These are phyloP conservation scores for Oryza glaberrima DNA, from an alignment of 176 grass and related monocot species.

Conservation along the genomic window DNA sequence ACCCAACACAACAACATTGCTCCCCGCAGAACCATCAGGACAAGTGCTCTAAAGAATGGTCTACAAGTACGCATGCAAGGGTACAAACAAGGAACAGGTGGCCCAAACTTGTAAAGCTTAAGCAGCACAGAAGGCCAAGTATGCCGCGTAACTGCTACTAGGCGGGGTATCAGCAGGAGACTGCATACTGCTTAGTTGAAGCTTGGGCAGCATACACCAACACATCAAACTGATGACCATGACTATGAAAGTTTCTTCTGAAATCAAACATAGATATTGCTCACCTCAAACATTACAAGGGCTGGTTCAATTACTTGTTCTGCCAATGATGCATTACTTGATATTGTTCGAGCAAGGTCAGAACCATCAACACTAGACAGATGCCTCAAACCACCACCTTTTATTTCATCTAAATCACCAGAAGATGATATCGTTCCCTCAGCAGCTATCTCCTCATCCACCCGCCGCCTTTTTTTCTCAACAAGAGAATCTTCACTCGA, in stretches of 20 bases:
- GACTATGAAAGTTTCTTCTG: conserved; percentile 12
- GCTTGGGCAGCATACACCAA: neutral
- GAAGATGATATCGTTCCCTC: conserved; percentile 71
- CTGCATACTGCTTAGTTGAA: neutral
- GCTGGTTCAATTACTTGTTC: conserved; percentile 96
- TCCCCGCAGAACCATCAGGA: neutral
- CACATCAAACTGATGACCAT: conserved; percentile 9
- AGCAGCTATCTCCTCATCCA: conserved; percentile 67
- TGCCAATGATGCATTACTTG: conserved; percentile 89
- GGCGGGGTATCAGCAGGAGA: neutral
- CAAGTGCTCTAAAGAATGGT: neutral
- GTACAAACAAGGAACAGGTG: neutral
- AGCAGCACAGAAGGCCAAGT: neutral
- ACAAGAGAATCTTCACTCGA: conserved; percentile 55
- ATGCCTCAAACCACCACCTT: conserved; percentile 58
- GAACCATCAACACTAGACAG: conserved; percentile 51
- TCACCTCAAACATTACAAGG: conserved; percentile 99
- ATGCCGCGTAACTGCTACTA: neutral
- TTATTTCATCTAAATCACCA: conserved; percentile 61
- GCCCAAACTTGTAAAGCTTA: neutral
- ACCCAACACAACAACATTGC: neutral
- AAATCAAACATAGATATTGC: conserved; percentile 33
- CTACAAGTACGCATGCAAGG: neutral
- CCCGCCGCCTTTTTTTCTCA: conserved; percentile 79
- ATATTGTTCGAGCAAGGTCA: conserved; percentile 59